These are phyloP conservation scores for Pugionium dolabratum DNA, from an alignment of 345 rosid species.

Conservation along the genomic window DNA sequence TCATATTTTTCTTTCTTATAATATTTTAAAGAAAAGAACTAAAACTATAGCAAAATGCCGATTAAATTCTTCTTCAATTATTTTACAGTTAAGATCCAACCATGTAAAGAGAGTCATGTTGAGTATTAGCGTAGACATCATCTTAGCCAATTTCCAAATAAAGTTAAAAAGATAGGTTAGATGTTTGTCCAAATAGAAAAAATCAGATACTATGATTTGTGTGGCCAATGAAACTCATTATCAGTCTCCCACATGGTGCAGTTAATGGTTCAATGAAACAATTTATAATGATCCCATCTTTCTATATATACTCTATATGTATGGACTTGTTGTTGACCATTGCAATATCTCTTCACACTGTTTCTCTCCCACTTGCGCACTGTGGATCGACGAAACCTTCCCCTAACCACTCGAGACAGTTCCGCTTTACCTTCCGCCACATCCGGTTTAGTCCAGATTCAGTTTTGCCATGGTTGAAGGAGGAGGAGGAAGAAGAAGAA, in stretches of 20 bases:
- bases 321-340: conserved; percentile 37
- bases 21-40: too few relatives aligned
- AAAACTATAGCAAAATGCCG: too few relatives aligned
- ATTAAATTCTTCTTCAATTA: too few relatives aligned
- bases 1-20: too few relatives aligned
- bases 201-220: not conserved
- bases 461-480: conserved; percentile 41
- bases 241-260: conserved; percentile 10
- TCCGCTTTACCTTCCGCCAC: not conserved
- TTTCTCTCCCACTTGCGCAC: conserved; percentile 16
- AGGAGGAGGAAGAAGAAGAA: conserved; percentile 24
- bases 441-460: conserved; percentile 35
- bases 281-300: not conserved
- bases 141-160: not conserved
- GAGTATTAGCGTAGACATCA: not conserved
- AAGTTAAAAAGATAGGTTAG: not conserved
- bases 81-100: too few relatives aligned
- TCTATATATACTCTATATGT: not conserved
- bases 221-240: not conserved
- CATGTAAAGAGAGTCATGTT: not conserved
- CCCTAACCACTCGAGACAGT: conserved; percentile 18
- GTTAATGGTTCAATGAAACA: not conserved
- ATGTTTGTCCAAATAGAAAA: not conserved
- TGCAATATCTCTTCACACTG: conserved; percentile 1
- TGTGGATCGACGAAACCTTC: conserved; percentile 10